phyloP scores from a whole-genome alignment of 2,329 filamentous ascomycete genomes.

The Ophiostoma sp. region DNA sequence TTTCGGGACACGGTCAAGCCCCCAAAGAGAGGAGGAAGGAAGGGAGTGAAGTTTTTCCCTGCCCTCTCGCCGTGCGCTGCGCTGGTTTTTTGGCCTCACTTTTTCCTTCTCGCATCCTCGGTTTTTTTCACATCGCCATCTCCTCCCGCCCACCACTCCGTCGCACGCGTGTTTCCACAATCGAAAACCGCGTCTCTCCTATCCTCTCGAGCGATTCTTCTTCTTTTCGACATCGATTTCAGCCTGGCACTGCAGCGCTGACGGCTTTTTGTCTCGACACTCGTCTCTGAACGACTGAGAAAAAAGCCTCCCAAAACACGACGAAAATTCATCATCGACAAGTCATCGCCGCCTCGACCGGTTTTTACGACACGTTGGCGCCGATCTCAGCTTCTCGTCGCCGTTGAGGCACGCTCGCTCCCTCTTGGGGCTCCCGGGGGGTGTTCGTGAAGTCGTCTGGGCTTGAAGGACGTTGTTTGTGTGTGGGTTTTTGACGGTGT shows the following conservation, averaged over 20 bases:
- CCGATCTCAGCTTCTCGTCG: slow-evolving; percentile 42
- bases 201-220: slow-evolving; percentile 34
- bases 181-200: slow-evolving; percentile 56
- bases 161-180: slow-evolving; percentile 39
- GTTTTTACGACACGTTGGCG: slow-evolving; percentile 44
- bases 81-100: slow-evolving; percentile 25
- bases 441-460: slow-evolving; percentile 19
- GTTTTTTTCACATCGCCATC: slow-evolving; percentile 43
- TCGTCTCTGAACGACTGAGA: not conserved
- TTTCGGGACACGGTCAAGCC: slow-evolving; percentile 35
- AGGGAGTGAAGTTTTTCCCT: slow-evolving; percentile 46
- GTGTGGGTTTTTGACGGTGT: not conserved
- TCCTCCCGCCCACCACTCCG: not conserved
- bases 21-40: slow-evolving; percentile 38
- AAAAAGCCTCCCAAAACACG: slow-evolving; percentile 8
- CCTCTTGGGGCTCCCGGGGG: slow-evolving; percentile 41
- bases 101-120: slow-evolving; percentile 30
- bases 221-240: slow-evolving; percentile 30
- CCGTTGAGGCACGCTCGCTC: slow-evolving; percentile 37
- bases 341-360: slow-evolving; percentile 32
- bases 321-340: slow-evolving; percentile 8
- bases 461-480: not conserved
- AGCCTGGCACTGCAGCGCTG: slow-evolving; percentile 19
- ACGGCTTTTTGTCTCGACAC: not conserved
- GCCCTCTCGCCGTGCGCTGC: slow-evolving; percentile 34